A percentile compares a stretch with the other conserved stretches of the same genome.
Evolutionary conservation across 78 protist genomes (phyloP).

Genomic region (Chrysochromulina tobinii): DNA sequence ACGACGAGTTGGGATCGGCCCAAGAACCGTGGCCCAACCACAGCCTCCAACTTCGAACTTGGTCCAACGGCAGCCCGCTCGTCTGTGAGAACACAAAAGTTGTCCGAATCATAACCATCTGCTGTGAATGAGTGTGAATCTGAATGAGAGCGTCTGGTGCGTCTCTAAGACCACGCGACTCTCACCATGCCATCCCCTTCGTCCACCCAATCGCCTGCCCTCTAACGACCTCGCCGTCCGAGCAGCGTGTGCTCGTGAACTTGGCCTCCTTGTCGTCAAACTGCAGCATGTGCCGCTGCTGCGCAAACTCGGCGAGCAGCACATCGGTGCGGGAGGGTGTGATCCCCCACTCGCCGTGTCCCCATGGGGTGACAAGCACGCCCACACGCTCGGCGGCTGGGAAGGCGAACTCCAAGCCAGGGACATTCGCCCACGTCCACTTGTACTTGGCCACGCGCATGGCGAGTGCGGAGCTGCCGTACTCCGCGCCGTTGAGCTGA

Average conservation of each 20-base stretch:
- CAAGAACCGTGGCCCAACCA: too few relatives aligned
- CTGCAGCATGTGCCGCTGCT: background rate
- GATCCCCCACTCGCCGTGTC: background rate
- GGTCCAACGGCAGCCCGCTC: too few relatives aligned
- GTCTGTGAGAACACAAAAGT: too few relatives aligned
- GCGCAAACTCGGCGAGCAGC: background rate
- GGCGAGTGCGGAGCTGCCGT: background rate
- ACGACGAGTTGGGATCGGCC: too few relatives aligned
- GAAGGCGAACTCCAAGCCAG: background rate
- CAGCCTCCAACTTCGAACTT: too few relatives aligned
- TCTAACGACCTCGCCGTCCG: background rate
- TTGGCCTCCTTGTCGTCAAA: background rate
- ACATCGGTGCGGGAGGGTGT: background rate
- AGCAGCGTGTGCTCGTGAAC: background rate
- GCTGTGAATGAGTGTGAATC: too few relatives aligned
- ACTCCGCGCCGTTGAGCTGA: background rate
- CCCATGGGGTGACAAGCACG: slow-evolving; percentile 5
- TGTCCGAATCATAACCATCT: too few relatives aligned
- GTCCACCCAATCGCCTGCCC: too few relatives aligned
- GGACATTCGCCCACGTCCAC: background rate
- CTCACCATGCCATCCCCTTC: too few relatives aligned
- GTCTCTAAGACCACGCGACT: too few relatives aligned
- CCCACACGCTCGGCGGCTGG: background rate
- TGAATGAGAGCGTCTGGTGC: too few relatives aligned
- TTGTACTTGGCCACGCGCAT: background rate